phyloP scores from a whole-genome alignment of 2,329 filamentous ascomycete species.

The Curvularia lunata region DNA sequence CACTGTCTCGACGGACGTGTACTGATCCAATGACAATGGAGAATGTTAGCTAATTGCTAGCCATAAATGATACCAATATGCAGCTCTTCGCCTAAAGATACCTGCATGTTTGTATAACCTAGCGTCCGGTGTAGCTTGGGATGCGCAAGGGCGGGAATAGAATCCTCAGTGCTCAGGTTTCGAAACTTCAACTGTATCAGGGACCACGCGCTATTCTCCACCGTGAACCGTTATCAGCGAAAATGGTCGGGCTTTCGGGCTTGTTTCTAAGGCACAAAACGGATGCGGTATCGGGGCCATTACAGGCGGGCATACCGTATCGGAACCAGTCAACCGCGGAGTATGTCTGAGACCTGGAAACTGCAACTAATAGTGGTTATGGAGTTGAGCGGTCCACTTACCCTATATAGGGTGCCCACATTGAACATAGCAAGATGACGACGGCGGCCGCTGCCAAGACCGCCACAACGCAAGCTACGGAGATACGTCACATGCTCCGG shows the following conservation, averaged over 20 bases:
- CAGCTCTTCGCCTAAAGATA: slow-evolving; percentile 18
- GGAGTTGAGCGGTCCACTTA: too few relatives aligned
- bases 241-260: slow-evolving; percentile 8
- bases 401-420: background rate
- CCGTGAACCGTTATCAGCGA: background rate
- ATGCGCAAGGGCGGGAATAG: slow-evolving; percentile 19
- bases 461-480: background rate
- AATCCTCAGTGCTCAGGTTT: slow-evolving; percentile 15
- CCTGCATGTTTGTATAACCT: slow-evolving; percentile 13
- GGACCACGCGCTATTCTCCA: background rate
- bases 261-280: too few relatives aligned
- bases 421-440: background rate
- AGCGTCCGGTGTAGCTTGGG: slow-evolving; percentile 19
- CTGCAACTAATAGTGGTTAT: too few relatives aligned
- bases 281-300: background rate
- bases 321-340: background rate
- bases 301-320: slow-evolving; percentile 1
- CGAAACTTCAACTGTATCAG: slow-evolving; percentile 11
- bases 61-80: slow-evolving; percentile 17
- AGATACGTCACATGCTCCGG: background rate
- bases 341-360: background rate
- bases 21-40: slow-evolving; percentile 18
- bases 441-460: background rate
- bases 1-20: background rate
- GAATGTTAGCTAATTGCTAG: slow-evolving; percentile 18